Evolutionary conservation across 208 protist genomes (phyloP), one percentile per base, ranked within the genome.

Genomic region (Kentomonas sorsogonicus): DNA sequence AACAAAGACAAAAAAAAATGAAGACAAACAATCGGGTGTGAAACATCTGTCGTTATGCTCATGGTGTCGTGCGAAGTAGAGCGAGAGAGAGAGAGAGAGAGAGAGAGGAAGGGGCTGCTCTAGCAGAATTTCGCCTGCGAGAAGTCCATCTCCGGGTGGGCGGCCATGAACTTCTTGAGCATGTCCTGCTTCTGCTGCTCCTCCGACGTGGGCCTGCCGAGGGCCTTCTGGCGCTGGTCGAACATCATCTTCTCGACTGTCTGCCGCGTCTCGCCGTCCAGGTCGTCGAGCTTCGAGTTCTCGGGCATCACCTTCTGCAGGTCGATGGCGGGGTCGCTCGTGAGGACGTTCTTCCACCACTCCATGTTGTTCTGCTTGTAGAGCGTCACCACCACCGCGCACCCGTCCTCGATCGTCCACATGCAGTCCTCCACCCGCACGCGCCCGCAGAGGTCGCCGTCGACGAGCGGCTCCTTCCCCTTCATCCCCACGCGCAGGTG

Each of bases 181-280:
- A 86, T 67, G 9, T 46, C 69, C 27, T 50, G 75, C n/a, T n/a
- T n/a, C n/a, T n/a, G 83, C 63, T 95, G 75, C 74, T 97, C 92
- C 34, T 97, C 94, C 5, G 84, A 94, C 20, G 94, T 96, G 7
- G 94, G 94, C 44, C 93, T 80, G n/a, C 94, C 94, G 74, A 96
- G 79, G 57, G 83, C 74, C 74, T 97, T 97, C 66, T 94, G 82
- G 2, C 91, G 73, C 78, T 97, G 94, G 69, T 97, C 92, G 70
- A 90, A 97, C 93, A 97, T 97, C 94, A 97, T 97, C 81, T 97
- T 97, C 69, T 97, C 92, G 43, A 97, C 94, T 27, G 88, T 95
- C 73, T 95, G 79, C n/a, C 92, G 79, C 15, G 94, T 96, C 45
- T 97, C 94, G 43, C 70, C 67, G 72, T 97, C 94, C 29, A 97